Conservation (phyloP, 441 rosid species). For the Adansonia gregorii region DNA sequence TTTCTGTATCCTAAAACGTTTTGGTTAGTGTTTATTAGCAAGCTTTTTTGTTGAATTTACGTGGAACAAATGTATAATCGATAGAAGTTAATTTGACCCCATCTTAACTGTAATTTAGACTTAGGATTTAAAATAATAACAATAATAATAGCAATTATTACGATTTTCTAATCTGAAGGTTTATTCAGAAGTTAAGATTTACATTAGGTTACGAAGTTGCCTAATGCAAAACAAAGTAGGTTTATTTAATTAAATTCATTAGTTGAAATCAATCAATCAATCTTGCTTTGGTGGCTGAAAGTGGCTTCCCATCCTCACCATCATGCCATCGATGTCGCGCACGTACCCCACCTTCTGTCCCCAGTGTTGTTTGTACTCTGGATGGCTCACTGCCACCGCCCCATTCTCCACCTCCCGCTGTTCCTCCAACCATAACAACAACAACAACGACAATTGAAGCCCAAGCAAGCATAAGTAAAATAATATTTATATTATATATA, state of each 20-base stretch:
- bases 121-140: neutral
- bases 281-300: conserved; percentile 51
- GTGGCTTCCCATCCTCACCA: conserved; percentile 67
- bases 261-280: neutral
- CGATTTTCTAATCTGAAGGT: neutral
- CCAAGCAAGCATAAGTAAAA: too few species aligned
- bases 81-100: too few species aligned
- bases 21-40: conserved; percentile 16
- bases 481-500: too few species aligned
- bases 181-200: neutral
- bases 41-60: neutral
- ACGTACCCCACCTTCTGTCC: conserved; percentile 86
- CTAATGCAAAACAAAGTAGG: neutral
- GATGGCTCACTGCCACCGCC: conserved; percentile 65
- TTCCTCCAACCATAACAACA: neutral
- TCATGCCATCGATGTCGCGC: conserved; percentile 72
- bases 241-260: neutral
- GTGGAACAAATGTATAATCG: too few species aligned
- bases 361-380: conserved; percentile 74
- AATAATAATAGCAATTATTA: too few species aligned
- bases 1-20: conserved; percentile 28
- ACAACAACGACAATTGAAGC: too few species aligned
- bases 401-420: conserved; percentile 90
- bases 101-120: neutral
- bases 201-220: neutral